A percentile compares a stretch with the other conserved stretches of the same genome.
These are phyloP conservation scores for Carex sylvatica DNA, from an alignment of 202 grass and related monocot genomes.

Conservation along the genomic window DNA sequence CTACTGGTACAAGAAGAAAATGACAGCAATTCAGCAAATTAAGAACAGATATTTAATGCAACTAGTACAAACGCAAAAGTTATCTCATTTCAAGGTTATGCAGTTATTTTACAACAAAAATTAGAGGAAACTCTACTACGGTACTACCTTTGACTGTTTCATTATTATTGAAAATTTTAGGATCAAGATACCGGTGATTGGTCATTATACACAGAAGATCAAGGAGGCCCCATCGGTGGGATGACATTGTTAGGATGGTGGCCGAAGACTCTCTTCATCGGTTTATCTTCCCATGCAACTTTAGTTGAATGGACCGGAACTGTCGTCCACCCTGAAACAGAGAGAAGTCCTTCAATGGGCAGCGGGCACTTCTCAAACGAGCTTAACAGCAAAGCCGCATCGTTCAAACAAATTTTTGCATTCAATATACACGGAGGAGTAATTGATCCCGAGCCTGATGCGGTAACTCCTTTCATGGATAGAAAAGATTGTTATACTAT, in stretches of 20 bases:
- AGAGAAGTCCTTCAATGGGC: slow-evolving; percentile 10
- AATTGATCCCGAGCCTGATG: neutral
- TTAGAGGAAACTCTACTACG: too few relatives aligned
- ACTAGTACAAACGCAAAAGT: too few relatives aligned
- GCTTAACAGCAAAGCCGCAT: neutral
- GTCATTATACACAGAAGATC: slow-evolving; percentile 21
- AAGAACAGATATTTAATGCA: too few relatives aligned
- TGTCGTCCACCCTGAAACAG: neutral
- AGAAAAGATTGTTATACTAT: neutral
- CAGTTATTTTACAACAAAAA: too few relatives aligned
- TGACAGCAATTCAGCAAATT: too few relatives aligned
- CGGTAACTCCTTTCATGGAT: neutral
- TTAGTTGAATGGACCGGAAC: slow-evolving; percentile 3
- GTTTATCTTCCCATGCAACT: neutral
- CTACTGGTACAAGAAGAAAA: too few relatives aligned
- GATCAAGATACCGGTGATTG: neutral
- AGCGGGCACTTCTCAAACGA: neutral
- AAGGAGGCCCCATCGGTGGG: slow-evolving; percentile 10
- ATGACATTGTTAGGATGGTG: slow-evolving; percentile 28
- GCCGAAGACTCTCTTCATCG: neutral
- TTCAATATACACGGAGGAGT: neutral
- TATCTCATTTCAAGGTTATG: too few relatives aligned
- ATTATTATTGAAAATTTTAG: too few relatives aligned
- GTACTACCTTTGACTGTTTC: too few relatives aligned
- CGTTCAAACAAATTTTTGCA: neutral